Percentiles rank a stretch among this genome's conserved stretches.
These are phyloP conservation scores for Talaromyces wortmannii DNA, from an alignment of 495 filamentous ascomycete genomes.

Conservation along the genomic window DNA sequence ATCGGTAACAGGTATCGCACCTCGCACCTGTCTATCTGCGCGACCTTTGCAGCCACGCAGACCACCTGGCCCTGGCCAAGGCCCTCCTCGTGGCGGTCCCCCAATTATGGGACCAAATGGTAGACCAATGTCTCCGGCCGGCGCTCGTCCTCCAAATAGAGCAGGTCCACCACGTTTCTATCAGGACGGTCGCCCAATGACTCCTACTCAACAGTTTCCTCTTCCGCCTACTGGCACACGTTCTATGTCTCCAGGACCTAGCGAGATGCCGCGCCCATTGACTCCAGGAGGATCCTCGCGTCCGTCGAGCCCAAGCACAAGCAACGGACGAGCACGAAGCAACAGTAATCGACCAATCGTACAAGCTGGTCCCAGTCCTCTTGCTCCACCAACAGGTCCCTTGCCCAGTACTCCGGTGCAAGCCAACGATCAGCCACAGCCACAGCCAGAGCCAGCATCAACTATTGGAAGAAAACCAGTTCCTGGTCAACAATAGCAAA, in stretches of 20 bases:
- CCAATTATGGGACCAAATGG: constrained; percentile 47
- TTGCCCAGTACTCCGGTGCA: constrained; percentile 19
- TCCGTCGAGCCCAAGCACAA: constrained; percentile 33
- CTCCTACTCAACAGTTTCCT: constrained; percentile 26
- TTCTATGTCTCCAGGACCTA: constrained; percentile 32
- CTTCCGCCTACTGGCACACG: constrained; percentile 28
- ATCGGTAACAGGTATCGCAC: constrained; percentile 85
- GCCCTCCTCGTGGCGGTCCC: constrained; percentile 28
- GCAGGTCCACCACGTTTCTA: constrained; percentile 27
- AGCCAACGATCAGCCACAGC: not conserved
- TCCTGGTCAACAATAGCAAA: constrained; percentile 34
- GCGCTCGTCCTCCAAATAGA: constrained; percentile 17
- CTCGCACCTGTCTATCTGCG: constrained; percentile 87
- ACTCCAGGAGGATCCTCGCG: constrained; percentile 27
- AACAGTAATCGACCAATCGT: constrained; percentile 40
- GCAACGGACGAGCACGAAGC: constrained; percentile 36
- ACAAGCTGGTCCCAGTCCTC: constrained; percentile 53
- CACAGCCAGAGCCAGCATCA: not conserved
- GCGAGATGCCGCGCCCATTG: constrained; percentile 34
- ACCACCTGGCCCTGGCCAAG: constrained; percentile 22
- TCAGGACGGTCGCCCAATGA: constrained; percentile 31
- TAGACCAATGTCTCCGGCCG: constrained; percentile 38
- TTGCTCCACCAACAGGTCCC: constrained; percentile 30
- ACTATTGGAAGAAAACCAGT: constrained; percentile 19
- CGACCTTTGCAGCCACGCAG: constrained; percentile 81